Evolutionary conservation across 2,329 filamentous ascomycete genomes (phyloP).

Genomic region (Sarocladium kiliense): DNA sequence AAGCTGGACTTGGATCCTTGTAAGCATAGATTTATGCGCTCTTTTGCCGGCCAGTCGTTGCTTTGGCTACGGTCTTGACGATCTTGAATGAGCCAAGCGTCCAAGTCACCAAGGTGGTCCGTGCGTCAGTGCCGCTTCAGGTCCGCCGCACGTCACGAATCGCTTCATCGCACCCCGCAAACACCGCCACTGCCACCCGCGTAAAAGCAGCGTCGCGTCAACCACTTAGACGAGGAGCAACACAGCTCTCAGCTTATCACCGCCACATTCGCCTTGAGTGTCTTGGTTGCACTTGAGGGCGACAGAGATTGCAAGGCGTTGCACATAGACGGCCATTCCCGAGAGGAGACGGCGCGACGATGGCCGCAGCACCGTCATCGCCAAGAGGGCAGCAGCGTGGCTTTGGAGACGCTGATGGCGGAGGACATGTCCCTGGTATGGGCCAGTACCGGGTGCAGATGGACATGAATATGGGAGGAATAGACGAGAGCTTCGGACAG

Average conservation of each 20-base stretch:
- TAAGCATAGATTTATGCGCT: too few species aligned
- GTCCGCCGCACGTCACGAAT: not conserved
- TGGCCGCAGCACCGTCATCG: conserved; percentile 6
- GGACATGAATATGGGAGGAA: conserved; percentile 2
- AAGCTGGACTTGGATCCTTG: too few species aligned
- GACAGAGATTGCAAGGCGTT: too few species aligned
- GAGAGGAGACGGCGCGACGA: not conserved
- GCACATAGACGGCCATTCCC: too few species aligned
- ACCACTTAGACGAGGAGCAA: not conserved
- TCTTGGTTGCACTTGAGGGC: too few species aligned
- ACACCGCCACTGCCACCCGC: not conserved
- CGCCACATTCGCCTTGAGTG: not conserved
- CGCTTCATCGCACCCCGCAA: not conserved
- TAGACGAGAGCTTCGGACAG: not conserved
- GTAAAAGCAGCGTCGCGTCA: conserved; percentile 9
- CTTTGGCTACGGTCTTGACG: too few species aligned
- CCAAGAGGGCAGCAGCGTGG: conserved; percentile 1
- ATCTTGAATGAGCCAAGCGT: not conserved
- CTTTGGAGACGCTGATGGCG: conserved; percentile 2
- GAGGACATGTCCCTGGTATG: conserved; percentile 1
- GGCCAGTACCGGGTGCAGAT: conserved; percentile 10
- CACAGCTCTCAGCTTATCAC: not conserved
- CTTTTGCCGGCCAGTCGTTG: too few species aligned
- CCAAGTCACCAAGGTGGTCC: not conserved
- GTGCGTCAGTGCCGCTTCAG: not conserved